A percentile compares a stretch with the other conserved stretches of the same genome.
phyloP scores from a whole-genome alignment of 2,329 filamentous ascomycete species.

The Pseudogymnoascus sp. region DNA sequence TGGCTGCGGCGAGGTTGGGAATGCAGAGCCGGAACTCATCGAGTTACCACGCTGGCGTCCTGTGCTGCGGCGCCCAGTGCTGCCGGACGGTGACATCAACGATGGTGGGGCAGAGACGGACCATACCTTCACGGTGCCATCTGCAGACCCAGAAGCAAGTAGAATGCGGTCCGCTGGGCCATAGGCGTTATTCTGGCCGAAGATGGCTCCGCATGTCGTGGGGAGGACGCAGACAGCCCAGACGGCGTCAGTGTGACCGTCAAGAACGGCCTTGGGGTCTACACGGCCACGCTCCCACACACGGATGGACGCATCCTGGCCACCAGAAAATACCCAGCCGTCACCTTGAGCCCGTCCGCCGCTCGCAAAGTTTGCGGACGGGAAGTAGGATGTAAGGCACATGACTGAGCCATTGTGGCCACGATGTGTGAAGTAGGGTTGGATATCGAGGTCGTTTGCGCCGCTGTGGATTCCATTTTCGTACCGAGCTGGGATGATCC shows the following conservation, averaged over 20 bases:
- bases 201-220: conserved; percentile 69
- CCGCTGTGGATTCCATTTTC: conserved; percentile 44
- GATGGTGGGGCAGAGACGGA: conserved; percentile 87
- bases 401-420: conserved; percentile 89
- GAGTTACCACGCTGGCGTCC: conserved; percentile 83
- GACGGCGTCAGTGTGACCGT: conserved; percentile 90
- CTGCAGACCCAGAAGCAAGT: conserved; percentile 83
- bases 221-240: conserved; percentile 94
- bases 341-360: conserved; percentile 82
- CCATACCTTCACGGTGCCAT: conserved; percentile 90
- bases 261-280: conserved; percentile 88
- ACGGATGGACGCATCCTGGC: conserved; percentile 83
- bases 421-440: conserved; percentile 88
- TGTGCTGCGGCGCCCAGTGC: conserved; percentile 50
- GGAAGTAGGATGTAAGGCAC: conserved; percentile 76
- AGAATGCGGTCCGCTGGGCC: conserved; percentile 79
- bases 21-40: conserved; percentile 88
- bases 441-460: conserved; percentile 73
- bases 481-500: conserved; percentile 82
- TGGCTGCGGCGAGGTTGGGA: conserved; percentile 82
- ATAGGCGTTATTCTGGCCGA: conserved; percentile 65
- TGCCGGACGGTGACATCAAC: conserved; percentile 65
- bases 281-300: conserved; percentile 95
- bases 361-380: conserved; percentile 80
- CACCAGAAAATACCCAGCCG: conserved; percentile 97